These are phyloP conservation scores for Aspergillus affinis DNA, from an alignment of 495 filamentous ascomycete genomes.

Conservation along the genomic window DNA sequence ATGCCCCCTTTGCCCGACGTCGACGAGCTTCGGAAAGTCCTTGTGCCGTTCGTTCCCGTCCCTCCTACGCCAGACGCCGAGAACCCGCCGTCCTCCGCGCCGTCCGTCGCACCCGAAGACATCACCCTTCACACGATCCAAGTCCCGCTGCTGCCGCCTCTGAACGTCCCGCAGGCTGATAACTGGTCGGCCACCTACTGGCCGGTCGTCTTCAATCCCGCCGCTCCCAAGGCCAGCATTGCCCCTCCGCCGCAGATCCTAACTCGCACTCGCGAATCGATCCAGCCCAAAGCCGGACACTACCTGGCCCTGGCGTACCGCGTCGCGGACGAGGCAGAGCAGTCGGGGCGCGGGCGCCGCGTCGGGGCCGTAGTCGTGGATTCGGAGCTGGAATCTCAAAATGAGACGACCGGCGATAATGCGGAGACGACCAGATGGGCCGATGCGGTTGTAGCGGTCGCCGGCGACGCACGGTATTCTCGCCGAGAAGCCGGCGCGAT, in stretches of 20 bases:
- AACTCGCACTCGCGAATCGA: conserved; percentile 54
- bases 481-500: conserved; percentile 43
- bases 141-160: conserved; percentile 74
- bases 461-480: conserved; percentile 73
- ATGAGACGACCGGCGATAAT: conserved; percentile 25
- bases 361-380: conserved; percentile 86
- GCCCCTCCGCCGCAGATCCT: conserved; percentile 56
- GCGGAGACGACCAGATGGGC: conserved; percentile 24
- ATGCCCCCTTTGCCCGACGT: conserved; percentile 35
- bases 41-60: conserved; percentile 36
- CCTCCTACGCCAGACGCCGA: conserved; percentile 7
- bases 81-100: not conserved
- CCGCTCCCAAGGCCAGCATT: conserved; percentile 47
- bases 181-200: conserved; percentile 76
- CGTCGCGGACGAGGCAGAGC: conserved; percentile 57
- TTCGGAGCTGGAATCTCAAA: conserved; percentile 36
- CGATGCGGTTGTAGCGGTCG: conserved; percentile 63
- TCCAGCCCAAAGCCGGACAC: conserved; percentile 49
- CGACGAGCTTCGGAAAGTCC: conserved; percentile 27
- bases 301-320: conserved; percentile 70
- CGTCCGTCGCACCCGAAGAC: conserved; percentile 30
- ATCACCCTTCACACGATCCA: conserved; percentile 47
- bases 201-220: conserved; percentile 88
- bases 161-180: conserved; percentile 70
- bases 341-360: conserved; percentile 59